Conservation (phyloP, 805 yeast species). For the Saccharomyces mikatae region DNA sequence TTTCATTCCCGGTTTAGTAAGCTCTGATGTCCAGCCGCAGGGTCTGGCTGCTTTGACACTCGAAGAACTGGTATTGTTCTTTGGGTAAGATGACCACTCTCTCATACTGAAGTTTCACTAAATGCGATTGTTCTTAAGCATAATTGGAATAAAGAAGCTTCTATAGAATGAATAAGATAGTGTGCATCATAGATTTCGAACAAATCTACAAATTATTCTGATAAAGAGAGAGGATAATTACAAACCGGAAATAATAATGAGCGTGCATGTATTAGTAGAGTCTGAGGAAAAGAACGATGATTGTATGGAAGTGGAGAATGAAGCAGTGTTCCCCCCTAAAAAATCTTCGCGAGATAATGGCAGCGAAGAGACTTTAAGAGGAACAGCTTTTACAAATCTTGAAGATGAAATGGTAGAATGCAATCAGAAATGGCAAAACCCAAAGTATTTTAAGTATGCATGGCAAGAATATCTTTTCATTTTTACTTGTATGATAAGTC, state of each 20-base stretch:
- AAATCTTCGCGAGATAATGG: neutral
- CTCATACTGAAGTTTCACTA: no score
- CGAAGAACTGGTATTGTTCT: no score
- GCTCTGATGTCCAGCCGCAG: no score
- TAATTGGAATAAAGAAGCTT: no score
- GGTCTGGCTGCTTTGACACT: no score
- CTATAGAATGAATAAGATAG: no score
- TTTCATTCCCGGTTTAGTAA: no score
- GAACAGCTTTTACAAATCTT: neutral
- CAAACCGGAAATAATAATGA: neutral
- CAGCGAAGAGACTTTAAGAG: neutral
- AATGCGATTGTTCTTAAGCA: no score
- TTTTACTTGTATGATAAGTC: conserved; percentile 29
- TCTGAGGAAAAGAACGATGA: neutral
- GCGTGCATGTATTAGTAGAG: neutral
- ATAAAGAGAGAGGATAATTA: neutral
- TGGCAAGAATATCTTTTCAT: conserved; percentile 25
- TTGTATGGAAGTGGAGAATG: neutral
- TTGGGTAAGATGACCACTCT: no score
- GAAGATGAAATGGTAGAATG: neutral
- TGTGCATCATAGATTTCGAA: no score
- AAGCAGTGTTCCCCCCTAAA: neutral
- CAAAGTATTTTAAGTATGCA: conserved; percentile 12
- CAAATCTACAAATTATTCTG: no score
- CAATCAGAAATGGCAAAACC: conserved; percentile 12